Base-by-base conservation (phyloP, 768 basidiomycete genomes). In the Macrocybe gigantea region DNA sequence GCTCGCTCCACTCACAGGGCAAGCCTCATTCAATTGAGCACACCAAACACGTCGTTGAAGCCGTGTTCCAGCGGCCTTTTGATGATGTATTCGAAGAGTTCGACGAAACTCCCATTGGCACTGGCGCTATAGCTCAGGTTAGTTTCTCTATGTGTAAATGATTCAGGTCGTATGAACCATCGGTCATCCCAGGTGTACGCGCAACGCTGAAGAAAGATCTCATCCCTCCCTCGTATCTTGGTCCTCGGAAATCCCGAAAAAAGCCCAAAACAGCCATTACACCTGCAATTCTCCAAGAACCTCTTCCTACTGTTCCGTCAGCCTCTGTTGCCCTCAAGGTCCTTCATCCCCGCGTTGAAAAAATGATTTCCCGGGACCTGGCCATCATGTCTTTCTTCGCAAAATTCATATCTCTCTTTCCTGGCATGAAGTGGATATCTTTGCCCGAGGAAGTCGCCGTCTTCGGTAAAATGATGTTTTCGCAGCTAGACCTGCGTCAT, bases 321-420 rank as follows among this genome's bases (percentile, higher is more conserved):
- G 83, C 91, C 13, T 78, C 87, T 1, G 94, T 98, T 32, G 96
- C 96, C 10, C 86, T 99, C 69, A 99, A 99, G 67, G 78, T 99
- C 14, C 80, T 97, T 15, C 96, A 99, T 63, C 96, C 96, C 1
- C 71, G 78, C 43, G 93, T 93, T 13, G 67, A 71, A 22, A 85
- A 91, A 59, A 84, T 77, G 42, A 97, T 99, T 49, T 69, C 75
- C 34, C 81, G 96, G 39, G 96, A 99, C 68, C 80, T 99, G 43
- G 77, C 85, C 41, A 98, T 98, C 69, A 97, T 99, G 93, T 71
- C 78, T 38, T 86, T 95, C 70, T 97, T 98, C 61, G 92, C 95
- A 29, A 74, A 75, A 36, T 65, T 78, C 50, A 74, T 98, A 50
- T 79, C 89, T 44, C 44, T 85, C 30, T 64, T 98, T 46, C 96